Evolutionary conservation across 306 rosid genomes (phyloP).

Genomic region (Hippophae tibetana): DNA sequence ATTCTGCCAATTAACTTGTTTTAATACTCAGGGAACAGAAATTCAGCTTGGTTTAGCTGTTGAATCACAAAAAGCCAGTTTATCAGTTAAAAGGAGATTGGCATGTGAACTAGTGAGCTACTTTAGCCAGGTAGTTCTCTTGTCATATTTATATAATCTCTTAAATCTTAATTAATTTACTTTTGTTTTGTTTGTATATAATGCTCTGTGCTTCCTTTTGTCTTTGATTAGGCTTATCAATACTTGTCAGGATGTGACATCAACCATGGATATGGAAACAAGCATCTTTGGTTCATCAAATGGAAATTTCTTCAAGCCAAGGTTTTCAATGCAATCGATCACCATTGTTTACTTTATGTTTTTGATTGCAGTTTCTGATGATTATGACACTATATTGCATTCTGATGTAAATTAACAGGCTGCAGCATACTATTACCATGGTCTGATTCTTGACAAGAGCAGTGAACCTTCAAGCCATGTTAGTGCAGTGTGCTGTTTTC

Average conservation of each 20-base stretch:
- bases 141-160: no score
- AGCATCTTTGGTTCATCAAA: constrained; percentile 70
- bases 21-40: constrained; percentile 64
- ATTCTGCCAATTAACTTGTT: constrained; percentile 10
- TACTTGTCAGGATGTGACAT: constrained; percentile 51
- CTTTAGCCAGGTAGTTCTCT: constrained; percentile 46
- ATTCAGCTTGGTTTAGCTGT: constrained; percentile 95
- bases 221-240: constrained; percentile 59
- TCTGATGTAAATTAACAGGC: constrained; percentile 36
- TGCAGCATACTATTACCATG: constrained; percentile 91
- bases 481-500: constrained; percentile 71
- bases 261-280: constrained; percentile 51
- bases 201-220: constrained; percentile 7
- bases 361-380: neutral
- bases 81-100: constrained; percentile 81
- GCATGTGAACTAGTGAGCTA: constrained; percentile 87
- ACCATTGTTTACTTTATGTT: constrained; percentile 1
- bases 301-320: constrained; percentile 91
- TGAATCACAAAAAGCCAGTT: constrained; percentile 71
- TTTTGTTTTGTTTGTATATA: neutral
- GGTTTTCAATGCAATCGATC: constrained; percentile 30
- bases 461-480: constrained; percentile 61
- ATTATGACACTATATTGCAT: neutral
- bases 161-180: no score
- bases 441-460: constrained; percentile 79